Conservation (phyloP, 192 early-diverging fungal species). For the Coemansia sp. region DNA sequence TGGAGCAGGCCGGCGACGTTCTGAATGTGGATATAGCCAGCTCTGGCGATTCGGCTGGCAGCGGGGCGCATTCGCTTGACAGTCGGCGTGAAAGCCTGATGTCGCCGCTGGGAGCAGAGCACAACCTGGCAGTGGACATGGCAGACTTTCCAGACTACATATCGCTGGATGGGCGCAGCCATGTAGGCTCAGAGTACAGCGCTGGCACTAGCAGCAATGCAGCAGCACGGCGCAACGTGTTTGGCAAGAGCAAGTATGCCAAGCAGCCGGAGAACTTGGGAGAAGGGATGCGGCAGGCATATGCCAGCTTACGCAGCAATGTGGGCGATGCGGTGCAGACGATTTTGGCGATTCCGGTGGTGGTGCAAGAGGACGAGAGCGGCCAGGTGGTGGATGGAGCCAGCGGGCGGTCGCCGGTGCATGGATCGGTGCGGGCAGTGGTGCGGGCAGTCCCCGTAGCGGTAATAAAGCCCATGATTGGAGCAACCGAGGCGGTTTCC, state of each 20-base stretch:
- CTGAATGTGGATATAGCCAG: conserved; percentile 54
- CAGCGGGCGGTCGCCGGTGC: conserved; percentile 55
- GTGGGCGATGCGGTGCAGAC: conserved; percentile 82
- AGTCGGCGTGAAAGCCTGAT: conserved; percentile 18
- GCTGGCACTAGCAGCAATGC: conserved; percentile 11
- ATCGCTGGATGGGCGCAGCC: conserved; percentile 35
- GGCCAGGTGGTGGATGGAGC: conserved; percentile 13
- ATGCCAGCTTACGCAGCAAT: conserved; percentile 75
- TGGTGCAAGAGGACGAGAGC: conserved; percentile 64
- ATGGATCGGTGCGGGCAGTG: conserved; percentile 50
- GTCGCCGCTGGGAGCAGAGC: conserved; percentile 8
- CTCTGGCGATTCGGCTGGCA: conserved; percentile 25
- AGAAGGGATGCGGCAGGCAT: conserved; percentile 83
- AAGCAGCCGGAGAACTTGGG: conserved; percentile 80
- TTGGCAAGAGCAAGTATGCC: conserved; percentile 72
- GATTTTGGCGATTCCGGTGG: conserved; percentile 84
- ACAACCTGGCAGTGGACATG: conserved; percentile 32
- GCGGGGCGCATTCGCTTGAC: conserved; percentile 34
- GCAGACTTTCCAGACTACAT: conserved; percentile 49
- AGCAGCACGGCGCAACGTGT: conserved; percentile 23
- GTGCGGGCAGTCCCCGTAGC: conserved; percentile 76
- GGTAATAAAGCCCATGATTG: conserved; percentile 93
- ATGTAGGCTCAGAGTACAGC: conserved; percentile 8
- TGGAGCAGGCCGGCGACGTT: conserved; percentile 87
- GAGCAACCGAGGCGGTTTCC: conserved; percentile 87